Base-by-base conservation (phyloP, 768 basidiomycete species). In the Macrocybe gigantea region DNA sequence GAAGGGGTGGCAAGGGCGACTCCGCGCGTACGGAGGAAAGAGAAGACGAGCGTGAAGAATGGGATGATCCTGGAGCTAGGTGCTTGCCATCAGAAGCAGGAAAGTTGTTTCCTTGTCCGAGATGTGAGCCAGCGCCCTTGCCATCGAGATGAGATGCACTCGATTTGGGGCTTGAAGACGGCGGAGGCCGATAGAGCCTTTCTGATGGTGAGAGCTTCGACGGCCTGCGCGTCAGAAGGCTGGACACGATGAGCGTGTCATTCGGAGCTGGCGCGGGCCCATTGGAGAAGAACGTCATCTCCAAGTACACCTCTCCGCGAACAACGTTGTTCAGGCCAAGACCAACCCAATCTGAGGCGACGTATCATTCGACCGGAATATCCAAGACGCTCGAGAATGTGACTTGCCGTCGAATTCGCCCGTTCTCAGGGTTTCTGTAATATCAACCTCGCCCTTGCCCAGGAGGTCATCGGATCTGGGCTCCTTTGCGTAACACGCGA, bases 361-460 rank as follows among this genome's bases (percentile, higher is more conserved):
- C 35, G 33, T 36, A 30, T 3, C 5, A 31, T 35, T n/a, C 15
- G 9, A 22, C 22, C 22, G 22, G 22, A 22, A 22, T 22, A 22
- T 22, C 22, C 22, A 22, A 22, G 22, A 22, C 22, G 22, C 22
- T 22, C 22, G 22, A 22, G 22, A 22, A 22, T 15, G 39, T 2
- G 10, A 66, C 86, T 36, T 57, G 92, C 93, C 90, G 63, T 97
- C 94, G 53, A 92, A 93, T 65, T 95, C 93, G 13, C 93, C 93
- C 11, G 80, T 84, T 64, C 78, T 82, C 49, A 96, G 66, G 0
- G 86, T 93, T 47, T 86, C 82, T 29, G 80, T 69, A 36, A 96
- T 83, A 57, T 92, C 83, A 7, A 96, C 71, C 13, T 72, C 68
- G 5, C 80, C 88, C 60, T 82, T 80, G 5, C 93, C 93, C 46